phyloP scores from a whole-genome alignment of 2,329 filamentous ascomycete genomes.

The Alternaria novae-zelandiae region DNA sequence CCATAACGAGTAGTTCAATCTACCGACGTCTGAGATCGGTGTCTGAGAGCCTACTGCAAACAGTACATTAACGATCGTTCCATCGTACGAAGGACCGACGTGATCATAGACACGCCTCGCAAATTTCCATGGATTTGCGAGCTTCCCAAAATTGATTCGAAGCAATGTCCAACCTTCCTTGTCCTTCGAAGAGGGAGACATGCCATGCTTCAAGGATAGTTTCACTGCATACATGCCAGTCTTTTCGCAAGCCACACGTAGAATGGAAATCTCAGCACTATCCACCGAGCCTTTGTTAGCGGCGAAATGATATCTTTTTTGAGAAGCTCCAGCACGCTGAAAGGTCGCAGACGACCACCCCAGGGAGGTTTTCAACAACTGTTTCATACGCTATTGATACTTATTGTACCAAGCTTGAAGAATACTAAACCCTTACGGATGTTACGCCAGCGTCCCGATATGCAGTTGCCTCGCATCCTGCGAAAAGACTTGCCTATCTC shows the following conservation, averaged over 20 bases:
- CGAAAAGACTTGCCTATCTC: not conserved
- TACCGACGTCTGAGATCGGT: not conserved
- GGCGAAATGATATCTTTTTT: not conserved
- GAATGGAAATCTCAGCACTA: not conserved
- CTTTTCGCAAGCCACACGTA: not conserved
- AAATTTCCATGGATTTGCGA: not conserved
- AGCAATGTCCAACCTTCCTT: not conserved
- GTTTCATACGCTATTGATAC: not conserved
- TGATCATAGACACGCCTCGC: not conserved
- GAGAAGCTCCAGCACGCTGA: not conserved
- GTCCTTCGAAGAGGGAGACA: not conserved
- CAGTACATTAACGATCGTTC: not conserved
- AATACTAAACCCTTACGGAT: slow-evolving; percentile 2
- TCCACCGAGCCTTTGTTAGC: not conserved
- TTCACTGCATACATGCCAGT: not conserved
- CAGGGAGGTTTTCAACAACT: not conserved
- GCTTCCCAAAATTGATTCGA: not conserved
- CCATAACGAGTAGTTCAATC: not conserved
- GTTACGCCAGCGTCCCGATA: not conserved
- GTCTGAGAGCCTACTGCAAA: not conserved
- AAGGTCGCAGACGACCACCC: not conserved
- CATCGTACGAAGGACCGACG: not conserved
- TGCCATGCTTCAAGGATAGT: not conserved
- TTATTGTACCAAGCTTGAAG: slow-evolving; percentile 1
- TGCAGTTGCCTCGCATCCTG: not conserved